These are phyloP conservation scores for Rhodamnia argentea DNA, from an alignment of 345 rosid genomes.

Conservation along the genomic window DNA sequence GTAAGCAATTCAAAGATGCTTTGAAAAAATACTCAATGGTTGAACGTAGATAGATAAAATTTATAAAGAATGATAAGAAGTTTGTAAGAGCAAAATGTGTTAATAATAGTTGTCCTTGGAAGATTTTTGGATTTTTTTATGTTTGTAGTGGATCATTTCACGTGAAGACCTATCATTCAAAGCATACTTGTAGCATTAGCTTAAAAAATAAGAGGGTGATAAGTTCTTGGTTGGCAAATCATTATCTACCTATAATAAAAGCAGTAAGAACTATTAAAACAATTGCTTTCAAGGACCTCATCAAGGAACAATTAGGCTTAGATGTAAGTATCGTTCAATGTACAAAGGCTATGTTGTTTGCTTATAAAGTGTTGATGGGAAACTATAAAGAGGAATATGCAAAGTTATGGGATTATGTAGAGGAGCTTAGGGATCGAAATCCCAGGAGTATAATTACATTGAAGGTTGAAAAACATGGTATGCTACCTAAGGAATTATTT, in stretches of 20 bases:
- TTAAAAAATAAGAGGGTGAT: neutral
- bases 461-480: neutral
- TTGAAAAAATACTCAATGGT: neutral
- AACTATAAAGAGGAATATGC: too few species aligned
- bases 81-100: neutral
- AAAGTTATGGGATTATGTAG: too few species aligned
- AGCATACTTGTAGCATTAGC: neutral
- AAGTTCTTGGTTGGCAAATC: neutral
- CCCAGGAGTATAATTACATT: neutral
- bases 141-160: neutral
- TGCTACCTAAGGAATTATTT: too few species aligned
- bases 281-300: neutral
- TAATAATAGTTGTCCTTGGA: neutral
- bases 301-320: too few species aligned
- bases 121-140: neutral
- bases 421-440: too few species aligned
- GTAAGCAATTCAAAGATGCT: neutral
- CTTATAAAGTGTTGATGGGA: neutral
- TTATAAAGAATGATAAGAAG: neutral
- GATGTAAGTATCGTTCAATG: neutral
- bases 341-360: neutral
- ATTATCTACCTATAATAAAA: too few species aligned
- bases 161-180: neutral
- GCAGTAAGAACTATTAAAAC: neutral
- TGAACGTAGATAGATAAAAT: too few species aligned